Percentiles rank a stretch among this genome's conserved stretches.
phyloP scores from a whole-genome alignment of 192 early-diverging fungal species.

The Coemansia furcata region DNA sequence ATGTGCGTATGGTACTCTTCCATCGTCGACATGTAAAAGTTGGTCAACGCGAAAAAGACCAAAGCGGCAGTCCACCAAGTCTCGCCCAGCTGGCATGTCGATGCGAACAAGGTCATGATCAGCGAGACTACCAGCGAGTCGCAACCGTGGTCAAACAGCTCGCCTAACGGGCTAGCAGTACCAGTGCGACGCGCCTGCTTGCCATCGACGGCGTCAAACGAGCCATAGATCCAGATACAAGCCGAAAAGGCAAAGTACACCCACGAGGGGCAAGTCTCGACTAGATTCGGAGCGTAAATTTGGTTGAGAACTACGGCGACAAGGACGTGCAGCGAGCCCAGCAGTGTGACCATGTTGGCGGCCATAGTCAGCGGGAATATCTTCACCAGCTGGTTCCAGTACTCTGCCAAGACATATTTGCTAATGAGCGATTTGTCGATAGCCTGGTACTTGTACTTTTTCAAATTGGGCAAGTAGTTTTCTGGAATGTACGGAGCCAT shows the following conservation, averaged over 20 bases:
- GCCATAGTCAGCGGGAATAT: conserved; percentile 87
- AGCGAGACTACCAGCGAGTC: conserved; percentile 68
- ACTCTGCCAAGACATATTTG: conserved; percentile 74
- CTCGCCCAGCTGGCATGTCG: conserved; percentile 66
- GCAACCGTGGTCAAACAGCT: conserved; percentile 94
- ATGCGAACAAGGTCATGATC: conserved; percentile 57
- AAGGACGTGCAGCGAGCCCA: conserved; percentile 79
- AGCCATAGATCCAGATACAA: conserved; percentile 86
- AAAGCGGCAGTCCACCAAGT: conserved; percentile 66
- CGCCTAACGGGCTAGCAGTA: conserved; percentile 83
- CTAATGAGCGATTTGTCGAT: conserved; percentile 79
- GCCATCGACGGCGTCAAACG: conserved; percentile 92
- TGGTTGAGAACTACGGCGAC: conserved; percentile 69
- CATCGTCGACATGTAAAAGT: conserved; percentile 93
- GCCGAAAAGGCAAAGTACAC: conserved; percentile 73
- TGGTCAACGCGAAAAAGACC: conserved; percentile 64
- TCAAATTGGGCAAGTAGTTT: conserved; percentile 65
- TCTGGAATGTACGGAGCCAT: conserved; percentile 61
- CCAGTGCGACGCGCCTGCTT: conserved; percentile 92
- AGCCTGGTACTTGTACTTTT: conserved; percentile 82
- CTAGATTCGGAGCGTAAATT: conserved; percentile 70
- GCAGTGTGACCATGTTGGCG: conserved; percentile 86
- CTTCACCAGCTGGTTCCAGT: conserved; percentile 84
- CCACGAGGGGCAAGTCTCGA: conserved; percentile 73
- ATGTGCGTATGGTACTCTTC: conserved; percentile 92